Evolutionary conservation across 2,329 filamentous ascomycete genomes (phyloP).

Genomic region (Lachnellula arida): DNA sequence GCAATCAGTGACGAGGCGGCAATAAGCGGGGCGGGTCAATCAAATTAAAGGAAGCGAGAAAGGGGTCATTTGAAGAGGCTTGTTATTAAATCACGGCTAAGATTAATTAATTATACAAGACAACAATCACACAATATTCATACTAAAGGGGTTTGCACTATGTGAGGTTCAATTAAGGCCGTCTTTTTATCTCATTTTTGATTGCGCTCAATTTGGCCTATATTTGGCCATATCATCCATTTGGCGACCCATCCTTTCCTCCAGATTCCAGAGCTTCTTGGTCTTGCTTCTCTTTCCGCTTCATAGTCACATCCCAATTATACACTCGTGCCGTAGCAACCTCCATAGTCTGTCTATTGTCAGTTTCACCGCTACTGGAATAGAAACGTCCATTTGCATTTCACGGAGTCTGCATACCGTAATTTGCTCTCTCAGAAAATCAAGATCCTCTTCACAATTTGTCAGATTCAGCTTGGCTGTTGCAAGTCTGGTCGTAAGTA

Average conservation of each 20-base stretch:
- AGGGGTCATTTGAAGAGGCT: background rate
- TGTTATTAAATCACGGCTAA: background rate
- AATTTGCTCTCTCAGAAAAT: slow-evolving; percentile 93
- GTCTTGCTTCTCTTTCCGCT: slow-evolving; percentile 80
- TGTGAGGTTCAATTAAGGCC: background rate
- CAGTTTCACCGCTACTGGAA: background rate
- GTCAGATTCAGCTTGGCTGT: slow-evolving; percentile 73
- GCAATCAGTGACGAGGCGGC: background rate
- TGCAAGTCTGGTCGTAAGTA: slow-evolving; percentile 71
- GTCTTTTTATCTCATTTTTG: background rate
- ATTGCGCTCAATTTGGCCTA: background rate
- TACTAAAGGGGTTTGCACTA: no score
- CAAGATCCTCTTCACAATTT: slow-evolving; percentile 95
- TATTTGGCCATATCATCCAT: slow-evolving; percentile 23
- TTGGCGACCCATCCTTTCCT: slow-evolving; percentile 31
- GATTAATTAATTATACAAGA: no score
- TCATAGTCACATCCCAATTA: slow-evolving; percentile 97
- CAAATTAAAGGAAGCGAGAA: background rate
- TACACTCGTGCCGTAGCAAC: slow-evolving; percentile 96
- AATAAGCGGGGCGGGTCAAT: background rate
- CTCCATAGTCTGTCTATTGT: slow-evolving; percentile 56
- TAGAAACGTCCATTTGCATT: background rate
- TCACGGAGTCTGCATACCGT: slow-evolving; percentile 56
- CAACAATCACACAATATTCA: no score
- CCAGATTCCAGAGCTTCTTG: slow-evolving; percentile 40